Percentiles rank a stretch among this genome's conserved stretches.
phyloP scores from a whole-genome alignment of 2,329 filamentous ascomycete genomes.

The Grosmannia huntii region DNA sequence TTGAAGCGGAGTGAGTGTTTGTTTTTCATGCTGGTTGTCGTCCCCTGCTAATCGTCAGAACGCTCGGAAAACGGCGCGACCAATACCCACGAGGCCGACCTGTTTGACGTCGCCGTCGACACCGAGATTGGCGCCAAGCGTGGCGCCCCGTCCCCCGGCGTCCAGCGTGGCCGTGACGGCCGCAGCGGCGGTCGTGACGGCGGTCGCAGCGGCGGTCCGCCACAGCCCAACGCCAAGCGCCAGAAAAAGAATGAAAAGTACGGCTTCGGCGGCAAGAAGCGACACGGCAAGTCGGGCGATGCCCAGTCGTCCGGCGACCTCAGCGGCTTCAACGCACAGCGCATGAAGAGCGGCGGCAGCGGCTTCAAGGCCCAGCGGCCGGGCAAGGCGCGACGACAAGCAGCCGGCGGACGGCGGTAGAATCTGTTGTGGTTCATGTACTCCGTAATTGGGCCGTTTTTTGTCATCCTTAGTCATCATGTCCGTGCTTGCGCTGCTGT shows the following conservation, averaged over 20 bases:
- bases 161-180: conserved; percentile 2
- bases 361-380: conserved; percentile 10
- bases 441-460: neutral
- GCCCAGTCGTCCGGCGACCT: conserved; percentile 72
- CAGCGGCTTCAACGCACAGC: conserved; percentile 65
- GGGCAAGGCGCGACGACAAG: conserved; percentile 38
- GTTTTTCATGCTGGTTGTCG: too few species aligned
- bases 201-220: conserved; percentile 13
- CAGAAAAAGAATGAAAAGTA: conserved; percentile 92
- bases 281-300: conserved; percentile 80
- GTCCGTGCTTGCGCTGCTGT: too few species aligned
- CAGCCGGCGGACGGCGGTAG: conserved; percentile 22
- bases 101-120: conserved; percentile 86
- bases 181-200: conserved; percentile 13
- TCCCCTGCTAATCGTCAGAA: conserved; percentile 52
- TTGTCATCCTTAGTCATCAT: too few species aligned
- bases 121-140: conserved; percentile 33
- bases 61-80: conserved; percentile 58
- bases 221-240: conserved; percentile 52
- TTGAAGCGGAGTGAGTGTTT: conserved; percentile 86
- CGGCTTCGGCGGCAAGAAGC: conserved; percentile 94
- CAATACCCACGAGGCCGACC: conserved; percentile 64
- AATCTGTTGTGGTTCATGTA: too few species aligned
- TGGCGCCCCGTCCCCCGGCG: conserved; percentile 20
- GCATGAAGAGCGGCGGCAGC: conserved; percentile 55